Percentiles rank a stretch among this genome's conserved stretches.
phyloP scores from a whole-genome alignment of 331 rosid genomes.

The Arachis monticola region DNA sequence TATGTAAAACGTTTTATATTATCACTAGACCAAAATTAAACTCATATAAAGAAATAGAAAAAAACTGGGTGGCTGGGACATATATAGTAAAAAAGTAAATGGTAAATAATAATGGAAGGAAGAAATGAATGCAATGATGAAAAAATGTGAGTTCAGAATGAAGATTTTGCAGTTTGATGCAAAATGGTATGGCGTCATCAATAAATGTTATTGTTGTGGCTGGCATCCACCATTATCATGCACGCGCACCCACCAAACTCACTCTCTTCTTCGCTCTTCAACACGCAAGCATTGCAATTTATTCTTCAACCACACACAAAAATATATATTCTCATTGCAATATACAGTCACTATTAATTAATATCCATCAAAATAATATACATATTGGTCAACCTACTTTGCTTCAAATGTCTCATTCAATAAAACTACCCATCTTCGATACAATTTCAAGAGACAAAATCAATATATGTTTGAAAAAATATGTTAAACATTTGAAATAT shows the following conservation, averaged over 20 bases:
- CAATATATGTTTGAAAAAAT: too few relatives aligned
- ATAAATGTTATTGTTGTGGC: conserved; percentile 75
- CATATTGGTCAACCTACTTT: conserved; percentile 57
- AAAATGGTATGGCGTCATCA: conserved; percentile 73
- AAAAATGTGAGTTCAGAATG: conserved; percentile 58
- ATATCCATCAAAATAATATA: not conserved
- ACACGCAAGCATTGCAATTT: conserved; percentile 44
- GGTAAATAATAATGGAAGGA: conserved; percentile 26
- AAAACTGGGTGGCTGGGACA: not conserved
- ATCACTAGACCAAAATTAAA: too few relatives aligned
- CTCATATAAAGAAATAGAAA: not conserved
- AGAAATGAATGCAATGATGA: conserved; percentile 54
- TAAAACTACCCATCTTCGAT: conserved; percentile 42
- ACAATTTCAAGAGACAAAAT: conserved; percentile 38
- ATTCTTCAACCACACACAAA: not conserved
- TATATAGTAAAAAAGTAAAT: conserved; percentile 18
- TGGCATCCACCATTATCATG: conserved; percentile 80
- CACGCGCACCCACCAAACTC: conserved; percentile 98
- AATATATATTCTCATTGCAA: conserved; percentile 4
- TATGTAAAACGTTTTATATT: too few relatives aligned
- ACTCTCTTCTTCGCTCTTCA: conserved; percentile 40
- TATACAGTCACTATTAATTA: not conserved
- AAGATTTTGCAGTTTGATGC: conserved; percentile 64
- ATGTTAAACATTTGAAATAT: too few relatives aligned
- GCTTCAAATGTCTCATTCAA: conserved; percentile 58